Base-by-base conservation (phyloP, 2,329 filamentous ascomycete species). In the Sporothrix protearum region DNA sequence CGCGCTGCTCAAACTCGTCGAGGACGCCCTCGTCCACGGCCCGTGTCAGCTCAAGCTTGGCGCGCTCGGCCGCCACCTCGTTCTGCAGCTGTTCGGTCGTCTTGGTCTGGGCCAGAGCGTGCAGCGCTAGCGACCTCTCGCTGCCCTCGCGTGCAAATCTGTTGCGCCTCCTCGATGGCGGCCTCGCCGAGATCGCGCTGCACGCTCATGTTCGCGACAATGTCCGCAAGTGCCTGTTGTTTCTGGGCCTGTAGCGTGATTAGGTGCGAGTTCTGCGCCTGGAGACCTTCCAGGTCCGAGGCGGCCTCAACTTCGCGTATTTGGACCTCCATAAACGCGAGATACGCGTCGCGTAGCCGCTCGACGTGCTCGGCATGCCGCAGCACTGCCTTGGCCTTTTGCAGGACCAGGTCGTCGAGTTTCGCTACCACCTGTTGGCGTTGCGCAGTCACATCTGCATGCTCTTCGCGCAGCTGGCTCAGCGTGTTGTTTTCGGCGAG, bases 41-140 rank as follows among this genome's bases (percentile, higher is more conserved):
- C 72, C 94, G 90, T 70, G 96, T 91, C 74, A 96, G 87, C 72
- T 94, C 91, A 2, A 98, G 87, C 73, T 91, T 91, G 30, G 91
- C 89, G 73, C 88, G 85, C 78, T 94, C 91, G 0, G 90, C 89
- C 28, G 89, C 85, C 67, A 97, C 92, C 73, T 96, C 91, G 10
- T 87, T 84, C 36, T 92, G 86, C 7, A 97, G 83, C 2, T 90
- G 86, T 64, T 92, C 89, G 0, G 86, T 76, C 1, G 84, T 86
- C 77, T 87, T 87, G 3, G 81, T 83, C 12, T 81, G 77, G 0
- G 83, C 80, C 14, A 89, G 78, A 0, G 80, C 79, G 1, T 78
- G 78, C 67, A 88, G 81, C 19, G 83, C 79, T 0, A 83, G 80
- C 53, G 76, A 76, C 73, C 81, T 77, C 71, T 80, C 79, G 36